Conservation (phyloP, 1,284 basidiomycete species). For the Irpex sp. region DNA sequence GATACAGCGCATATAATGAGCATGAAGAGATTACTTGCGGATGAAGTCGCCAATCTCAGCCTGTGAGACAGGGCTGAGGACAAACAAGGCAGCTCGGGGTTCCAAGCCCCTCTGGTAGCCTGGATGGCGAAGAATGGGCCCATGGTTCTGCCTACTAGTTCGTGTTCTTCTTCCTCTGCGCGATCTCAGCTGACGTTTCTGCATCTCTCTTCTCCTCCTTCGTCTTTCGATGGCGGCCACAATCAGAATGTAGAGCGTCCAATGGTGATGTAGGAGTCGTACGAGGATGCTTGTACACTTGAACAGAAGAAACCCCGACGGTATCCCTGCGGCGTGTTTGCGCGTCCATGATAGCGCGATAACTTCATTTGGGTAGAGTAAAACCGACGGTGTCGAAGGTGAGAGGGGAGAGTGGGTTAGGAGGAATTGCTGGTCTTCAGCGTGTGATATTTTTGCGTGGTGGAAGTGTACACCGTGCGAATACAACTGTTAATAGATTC, state of each 20-base stretch:
- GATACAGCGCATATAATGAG: not conserved
- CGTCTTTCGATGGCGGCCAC: conserved; percentile 52
- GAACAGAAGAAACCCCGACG: conserved; percentile 91
- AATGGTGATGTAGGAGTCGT: conserved; percentile 44
- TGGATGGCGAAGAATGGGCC: conserved; percentile 26
- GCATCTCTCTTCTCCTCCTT: conserved; percentile 74
- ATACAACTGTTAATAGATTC: conserved; percentile 1
- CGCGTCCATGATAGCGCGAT: conserved; percentile 97
- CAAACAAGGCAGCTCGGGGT: conserved; percentile 89
- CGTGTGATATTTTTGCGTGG: conserved; percentile 74
- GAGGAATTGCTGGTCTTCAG: conserved; percentile 49
- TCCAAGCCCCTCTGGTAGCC: conserved; percentile 90
- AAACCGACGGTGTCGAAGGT: conserved; percentile 83
- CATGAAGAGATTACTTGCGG: conserved; percentile 47
- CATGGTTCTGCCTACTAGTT: conserved; percentile 65
- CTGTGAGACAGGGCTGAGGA: conserved; percentile 87
- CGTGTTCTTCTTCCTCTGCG: conserved; percentile 72
- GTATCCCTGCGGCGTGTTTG: conserved; percentile 89
- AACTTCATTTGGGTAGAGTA: conserved; percentile 90
- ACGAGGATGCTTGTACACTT: conserved; percentile 67
- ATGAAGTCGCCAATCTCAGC: conserved; percentile 85
- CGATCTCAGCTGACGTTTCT: conserved; percentile 75
- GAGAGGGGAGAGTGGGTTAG: conserved; percentile 82
- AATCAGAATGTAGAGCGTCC: conserved; percentile 47
- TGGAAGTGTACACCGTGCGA: conserved; percentile 72